Evolutionary conservation across 2,329 filamentous ascomycete genomes (phyloP), one percentile per base, ranked within the genome.

Genomic region (Colletotrichum sp.): DNA sequence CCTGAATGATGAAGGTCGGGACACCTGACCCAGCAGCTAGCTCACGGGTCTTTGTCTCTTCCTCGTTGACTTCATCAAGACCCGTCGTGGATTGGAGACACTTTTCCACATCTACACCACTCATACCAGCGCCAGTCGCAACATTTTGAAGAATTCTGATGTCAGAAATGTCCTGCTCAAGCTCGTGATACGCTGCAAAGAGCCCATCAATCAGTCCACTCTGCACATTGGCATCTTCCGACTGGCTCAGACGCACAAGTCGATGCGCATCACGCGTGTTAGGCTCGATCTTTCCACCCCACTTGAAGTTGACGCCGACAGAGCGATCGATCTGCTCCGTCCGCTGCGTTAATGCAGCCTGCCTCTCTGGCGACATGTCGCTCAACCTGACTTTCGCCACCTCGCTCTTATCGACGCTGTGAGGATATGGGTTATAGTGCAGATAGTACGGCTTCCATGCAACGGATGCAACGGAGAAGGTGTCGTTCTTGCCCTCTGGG

Each of bases 401-500:
- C 1, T 78, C 77, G 36, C 66, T 59, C 49, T 81, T 80, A 44
- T 80, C 69, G 13, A 83, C 75, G 66, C 80, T 81, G 13, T 79
- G 67, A 4, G 78, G 62, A 3, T 75, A 75, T 2, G 80, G 77
- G 16, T 79, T 77, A 22, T 82, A 78, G 77, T 85, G 80, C 5
- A 87, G 80, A 64, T 86, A 86, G 78, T 83, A 87, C 0, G 85
- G 84, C 7, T 77, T 77, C 81, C 83, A 87, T n/a, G 65, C 80
- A 36, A 87, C 81, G 12, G 72, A 87, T n/a, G 65, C 80, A 36
- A 87, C 81, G 12, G 72, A 30, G 76, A 87, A 86, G 1, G 71
- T 78, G 66, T 86, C 85, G 7, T 80, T 71, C 15, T 79, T 81
- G 6, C 82, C 85, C 9, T 81, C 82, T 0, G 85, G 85, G 70